Base-by-base conservation (phyloP, 768 basidiomycete genomes). In the Solioccasus polychromus region DNA sequence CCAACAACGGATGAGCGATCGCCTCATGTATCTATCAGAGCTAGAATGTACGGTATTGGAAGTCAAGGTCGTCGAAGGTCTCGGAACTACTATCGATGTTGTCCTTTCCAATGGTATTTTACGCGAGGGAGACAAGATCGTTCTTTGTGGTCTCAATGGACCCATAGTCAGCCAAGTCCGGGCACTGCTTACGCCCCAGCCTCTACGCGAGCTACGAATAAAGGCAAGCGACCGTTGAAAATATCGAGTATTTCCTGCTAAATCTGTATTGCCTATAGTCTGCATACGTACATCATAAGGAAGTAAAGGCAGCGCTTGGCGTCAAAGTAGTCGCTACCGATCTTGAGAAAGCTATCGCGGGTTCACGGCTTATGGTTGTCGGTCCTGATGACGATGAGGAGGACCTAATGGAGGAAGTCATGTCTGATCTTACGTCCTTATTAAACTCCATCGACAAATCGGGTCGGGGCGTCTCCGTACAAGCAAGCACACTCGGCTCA, bases 371-470 rank as follows among this genome's bases (percentile, higher is more conserved):
- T 40, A 80, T 98, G 39, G 90, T 98, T 24, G 79, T 86, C 38
- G 90, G 94, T 15, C 92, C 92, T 42, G 94, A 98, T 56, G 94
- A 98, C 54, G 94, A 98, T 53, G 95, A 97, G 61, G 95, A 96
- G 39, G 92, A 92, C 30, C 70, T 97, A 25, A 85, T 83, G 62
- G 93, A 96, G 42, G 92, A 96, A 67, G 83, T 98, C 58, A 97
- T 98, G 95, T 85, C 90, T 14, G 96, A 98, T 63, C 73, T 99
- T 26, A 92, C 91, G 11, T 80, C 86, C 7, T 71, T 99, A 35
- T 73, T 92, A 45, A 86, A 88, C 56, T 93, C 83, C 55, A 88
- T 97, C 60, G 92, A 95, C 71, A 94, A 92, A 68, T 87, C 87
- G 5, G 95, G 93, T n/a, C 83, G 85, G 24, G 96, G 96, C 52